A percentile compares a stretch with the other conserved stretches of the same genome.
Evolutionary conservation across 106 monocot genomes (phyloP).

Genomic region (Platanthera zijinensis): DNA sequence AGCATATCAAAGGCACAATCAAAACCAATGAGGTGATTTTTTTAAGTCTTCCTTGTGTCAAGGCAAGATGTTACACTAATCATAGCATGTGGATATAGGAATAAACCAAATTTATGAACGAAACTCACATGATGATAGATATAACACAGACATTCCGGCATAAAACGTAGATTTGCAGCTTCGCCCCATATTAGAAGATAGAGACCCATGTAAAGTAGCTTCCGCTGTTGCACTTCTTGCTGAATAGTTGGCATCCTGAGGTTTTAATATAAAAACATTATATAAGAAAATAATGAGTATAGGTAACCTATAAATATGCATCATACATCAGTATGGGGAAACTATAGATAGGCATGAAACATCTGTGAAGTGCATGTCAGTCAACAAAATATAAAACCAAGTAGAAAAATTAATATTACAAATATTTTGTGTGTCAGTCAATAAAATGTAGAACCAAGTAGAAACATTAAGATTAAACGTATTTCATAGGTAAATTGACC

Average conservation of each 20-base stretch:
- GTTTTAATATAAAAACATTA: slow-evolving; percentile 9
- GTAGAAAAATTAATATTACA: too few relatives aligned
- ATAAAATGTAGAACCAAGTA: too few relatives aligned
- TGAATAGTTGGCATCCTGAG: slow-evolving; percentile 81
- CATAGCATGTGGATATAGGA: background rate
- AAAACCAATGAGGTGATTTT: background rate
- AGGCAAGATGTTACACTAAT: background rate
- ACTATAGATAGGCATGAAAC: too few relatives aligned
- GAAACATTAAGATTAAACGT: background rate
- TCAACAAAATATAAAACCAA: too few relatives aligned
- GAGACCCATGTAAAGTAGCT: slow-evolving; percentile 87
- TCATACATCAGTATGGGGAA: background rate
- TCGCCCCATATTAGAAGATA: slow-evolving; percentile 99
- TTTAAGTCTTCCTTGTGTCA: background rate
- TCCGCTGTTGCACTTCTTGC: slow-evolving; percentile 94
- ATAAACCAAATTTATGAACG: background rate
- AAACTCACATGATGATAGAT: slow-evolving; percentile 91
- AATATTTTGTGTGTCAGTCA: background rate
- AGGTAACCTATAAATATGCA: background rate
- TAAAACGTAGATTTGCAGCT: slow-evolving; percentile 93
- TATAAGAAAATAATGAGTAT: background rate
- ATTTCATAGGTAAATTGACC: background rate
- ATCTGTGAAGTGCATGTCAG: too few relatives aligned
- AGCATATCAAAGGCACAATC: background rate
- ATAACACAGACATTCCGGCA: slow-evolving; percentile 99